Conservation (phyloP, 306 rosid species). For the Prunus fruticosa region DNA sequence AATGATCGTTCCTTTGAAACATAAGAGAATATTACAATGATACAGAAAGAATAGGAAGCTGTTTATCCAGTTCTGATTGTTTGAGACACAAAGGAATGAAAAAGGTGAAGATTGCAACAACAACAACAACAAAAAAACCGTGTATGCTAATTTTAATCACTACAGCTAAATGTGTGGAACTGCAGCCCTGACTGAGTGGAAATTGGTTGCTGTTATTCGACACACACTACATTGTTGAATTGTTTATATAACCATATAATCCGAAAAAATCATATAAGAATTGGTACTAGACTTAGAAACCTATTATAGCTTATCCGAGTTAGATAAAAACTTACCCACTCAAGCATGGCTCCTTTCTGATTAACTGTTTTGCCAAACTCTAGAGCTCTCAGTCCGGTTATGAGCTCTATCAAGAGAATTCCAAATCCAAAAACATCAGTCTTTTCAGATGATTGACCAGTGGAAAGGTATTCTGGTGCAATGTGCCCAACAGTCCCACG, state of each 20-base stretch:
- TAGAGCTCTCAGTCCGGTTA: conserved; percentile 93
- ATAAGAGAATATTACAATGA: neutral
- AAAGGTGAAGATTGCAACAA: neutral
- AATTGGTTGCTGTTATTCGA: too few relatives aligned
- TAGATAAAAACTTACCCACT: conserved; percentile 70
- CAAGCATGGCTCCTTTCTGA: conserved; percentile 93
- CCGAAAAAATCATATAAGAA: neutral
- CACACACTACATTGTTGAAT: too few relatives aligned
- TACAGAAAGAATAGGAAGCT: neutral
- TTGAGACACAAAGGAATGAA: neutral
- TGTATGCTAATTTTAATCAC: too few relatives aligned
- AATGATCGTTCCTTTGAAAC: neutral
- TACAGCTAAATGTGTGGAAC: too few relatives aligned
- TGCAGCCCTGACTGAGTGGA: too few relatives aligned
- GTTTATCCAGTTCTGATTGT: neutral
- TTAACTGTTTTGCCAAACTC: conserved; percentile 85
- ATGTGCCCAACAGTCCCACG: conserved; percentile 99
- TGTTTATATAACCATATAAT: too few relatives aligned
- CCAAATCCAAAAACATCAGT: conserved; percentile 97
- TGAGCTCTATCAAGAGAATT: conserved; percentile 88
- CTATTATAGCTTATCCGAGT: neutral
- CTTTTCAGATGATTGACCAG: conserved; percentile 98
- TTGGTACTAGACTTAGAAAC: neutral
- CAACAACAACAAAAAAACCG: too few relatives aligned
- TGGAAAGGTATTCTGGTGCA: conserved; percentile 96